Evolutionary conservation across 2,329 filamentous ascomycete genomes (phyloP), one percentile per base, ranked within the genome.

Genomic region (Davidsoniella virescens): DNA sequence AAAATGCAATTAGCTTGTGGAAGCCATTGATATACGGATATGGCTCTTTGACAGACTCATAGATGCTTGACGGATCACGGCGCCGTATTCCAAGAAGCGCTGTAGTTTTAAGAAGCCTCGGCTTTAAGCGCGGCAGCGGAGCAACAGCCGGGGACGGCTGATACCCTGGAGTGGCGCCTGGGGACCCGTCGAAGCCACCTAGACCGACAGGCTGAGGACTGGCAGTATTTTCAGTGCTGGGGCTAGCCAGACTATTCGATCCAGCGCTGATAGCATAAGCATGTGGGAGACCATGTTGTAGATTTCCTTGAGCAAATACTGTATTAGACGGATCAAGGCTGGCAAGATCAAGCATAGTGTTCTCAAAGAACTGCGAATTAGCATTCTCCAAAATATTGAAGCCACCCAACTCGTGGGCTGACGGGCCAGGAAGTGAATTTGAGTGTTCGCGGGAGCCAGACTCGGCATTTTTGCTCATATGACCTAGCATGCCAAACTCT

Each of bases 401-500:
- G 12, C 29, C 29, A 8, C 29, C 29, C 12, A 33, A 12, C 29
- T 33, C 29, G 10, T 33, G 29, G 38, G 37, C 18, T 4, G 47
- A 29, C 2, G 40, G 49, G 6, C 40, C 42, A 12, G 85, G 83
- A 12, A 84, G 84, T n/a, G 84, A 87, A 20, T 42, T 42, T 26
- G 42, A 9, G 33, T 50, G 47, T 12, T 23, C 37, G 12, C 39
- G 36, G 9, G 33, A 53, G 10, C 66, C 56, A 10, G 40, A 23
- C 25, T 47, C 47, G 16, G 51, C 51, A 4, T 47, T 46, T 43
- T 50, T 53, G 4, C 86, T 87, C 84, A 98, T 94, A 63, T 96
- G 90, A 25, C 87, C 87, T 0, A 98, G 76, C 76, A 96, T 95
- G 49, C 87, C 84, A 63, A 96, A 95, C 64, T 96, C 92, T 63